Evolutionary conservation across 352 stramenopile species (phyloP), one percentile per base, ranked within the genome.

Genomic region (Pythium biforme): DNA sequence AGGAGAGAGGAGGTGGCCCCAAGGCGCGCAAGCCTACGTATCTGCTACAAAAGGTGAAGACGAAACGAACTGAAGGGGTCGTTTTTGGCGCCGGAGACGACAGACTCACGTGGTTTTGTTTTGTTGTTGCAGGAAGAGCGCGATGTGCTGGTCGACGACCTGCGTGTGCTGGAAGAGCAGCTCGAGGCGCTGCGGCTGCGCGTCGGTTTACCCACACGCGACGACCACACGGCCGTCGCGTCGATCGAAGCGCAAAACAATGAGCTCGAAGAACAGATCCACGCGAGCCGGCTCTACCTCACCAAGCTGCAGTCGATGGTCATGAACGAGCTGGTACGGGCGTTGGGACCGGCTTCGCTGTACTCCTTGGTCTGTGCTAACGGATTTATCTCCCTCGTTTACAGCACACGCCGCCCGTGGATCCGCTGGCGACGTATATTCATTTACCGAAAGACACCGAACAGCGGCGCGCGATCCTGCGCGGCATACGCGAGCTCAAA

Each of bases 401-500:
- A 51, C 34, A 66, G 59, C 50, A 60, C 52, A 60, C 51, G 41
- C 59, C 49, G 48, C 55, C 47, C 17, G 62, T 69, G 47, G 56
- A 50, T 14, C 55, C 62, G 19, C 27, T 69, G 17, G 51, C 33
- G 23, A 64, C 62, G 39, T 60, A 40, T 41, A 69, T 69, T 27
- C 62, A 56, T 23, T 7, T 69, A 37, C 62, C 62, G 1, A 9
- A 1, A 2, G 62, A 69, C 25, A 43, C 45, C 12, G 26, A 22
- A 10, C 27, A 63, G 26, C 62, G 62, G 41, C 26, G 43, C 12
- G 22, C 39, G 7, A 50, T 69, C 11, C 29, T 69, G 11, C 27
- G 48, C 15, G 66, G 50, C 31, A 64, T 82, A 20, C 78, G 82
- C 40, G 64, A 69, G 27, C 68, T 73, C 33, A 79, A 82, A 64